Evolutionary conservation across 108 stramenopile species (phyloP).

Genomic region (Conticribra guillardii): DNA sequence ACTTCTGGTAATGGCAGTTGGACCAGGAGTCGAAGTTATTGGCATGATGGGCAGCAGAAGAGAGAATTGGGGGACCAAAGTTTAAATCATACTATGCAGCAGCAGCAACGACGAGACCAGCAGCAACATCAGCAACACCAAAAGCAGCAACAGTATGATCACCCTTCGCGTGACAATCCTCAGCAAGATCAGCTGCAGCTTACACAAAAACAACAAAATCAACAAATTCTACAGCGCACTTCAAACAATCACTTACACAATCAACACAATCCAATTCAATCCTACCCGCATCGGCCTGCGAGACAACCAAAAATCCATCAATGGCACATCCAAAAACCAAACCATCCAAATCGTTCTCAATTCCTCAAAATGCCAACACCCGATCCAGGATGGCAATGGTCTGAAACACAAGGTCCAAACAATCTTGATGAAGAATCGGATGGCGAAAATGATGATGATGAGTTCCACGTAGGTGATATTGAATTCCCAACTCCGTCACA

Average conservation of each 20-base stretch:
- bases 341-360: background rate
- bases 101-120: background rate
- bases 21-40: background rate
- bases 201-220: too few species aligned
- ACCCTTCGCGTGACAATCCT: background rate
- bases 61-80: constrained; percentile 1
- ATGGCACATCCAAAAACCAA: background rate
- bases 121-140: constrained; percentile 7
- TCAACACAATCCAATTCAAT: background rate
- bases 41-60: constrained; percentile 7
- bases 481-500: background rate
- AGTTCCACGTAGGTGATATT: constrained; percentile 12
- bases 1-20: background rate
- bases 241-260: too few species aligned
- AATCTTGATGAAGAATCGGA: background rate
- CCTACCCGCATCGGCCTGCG: too few species aligned
- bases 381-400: background rate
- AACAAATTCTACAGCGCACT: too few species aligned
- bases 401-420: background rate
- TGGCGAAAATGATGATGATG: background rate
- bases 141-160: constrained; percentile 1
- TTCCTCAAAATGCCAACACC: background rate
- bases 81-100: background rate
- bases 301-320: background rate
- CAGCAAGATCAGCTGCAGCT: background rate